Base-by-base conservation (phyloP, 371 early-diverging fungal species). In the Actinomucor elegans region DNA sequence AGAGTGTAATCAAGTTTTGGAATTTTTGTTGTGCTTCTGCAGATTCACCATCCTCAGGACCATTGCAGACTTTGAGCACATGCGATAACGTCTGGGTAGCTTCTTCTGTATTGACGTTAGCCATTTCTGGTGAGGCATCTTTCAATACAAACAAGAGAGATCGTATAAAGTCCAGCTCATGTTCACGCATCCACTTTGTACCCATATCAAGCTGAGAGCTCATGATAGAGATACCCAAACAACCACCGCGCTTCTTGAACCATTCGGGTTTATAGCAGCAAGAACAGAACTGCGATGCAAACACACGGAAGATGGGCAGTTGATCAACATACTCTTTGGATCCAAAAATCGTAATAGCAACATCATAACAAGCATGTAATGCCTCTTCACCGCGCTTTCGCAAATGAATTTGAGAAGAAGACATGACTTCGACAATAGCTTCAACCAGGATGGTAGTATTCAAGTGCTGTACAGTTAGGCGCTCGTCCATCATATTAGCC, bases 81-180 rank as follows among this genome's bases (percentile, higher is more conserved):
- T 89, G 88, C 11, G 81, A 73, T 1, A 94, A 65, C 0, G 92
- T 91, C 46, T 87, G 77, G 5, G 85, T 87, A 2, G 93, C 92
- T 43, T 88, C 88, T 17, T 87, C 87, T 0, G 88, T 81, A 56
- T 90, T 88, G 6, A 81, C 78, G 27, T 85, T 83, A 8, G 90
- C 85, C 73, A 92, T 81, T 52, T 93, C 91, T 2, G 93, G 81
- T 4, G 92, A 84, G 26, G 88, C 81, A 63, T 96, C 98, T 71
- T 99, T 98, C 10, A 98, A 82, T 3, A 96, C 90, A 61, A 91
- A 97, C 5, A 99, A 67, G 21, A 99, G 66, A 1, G 97, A 90
- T 51, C 91, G 91, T 55, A 93, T 90, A 55, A 97, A 94, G 43
- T 96, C 97, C 4, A 94, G 73, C 49, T 96, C 91, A 66, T 94